Conservation (phyloP, 305 asterid genomes). For the Fraxinus latifolia region DNA sequence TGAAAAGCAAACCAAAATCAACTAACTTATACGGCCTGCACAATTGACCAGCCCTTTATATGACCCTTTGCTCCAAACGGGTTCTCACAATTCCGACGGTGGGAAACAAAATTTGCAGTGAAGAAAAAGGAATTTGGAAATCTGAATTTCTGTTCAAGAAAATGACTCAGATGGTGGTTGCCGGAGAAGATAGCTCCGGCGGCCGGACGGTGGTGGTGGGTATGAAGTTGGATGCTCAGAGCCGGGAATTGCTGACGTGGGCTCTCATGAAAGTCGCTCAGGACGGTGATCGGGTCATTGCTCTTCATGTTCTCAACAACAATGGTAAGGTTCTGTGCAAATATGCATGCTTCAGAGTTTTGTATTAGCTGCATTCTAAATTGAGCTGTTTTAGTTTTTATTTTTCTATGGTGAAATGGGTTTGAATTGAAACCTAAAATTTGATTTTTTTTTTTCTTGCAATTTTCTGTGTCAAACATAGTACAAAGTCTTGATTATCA, state of each 20-base stretch:
- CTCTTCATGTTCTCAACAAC: conserved; percentile 76
- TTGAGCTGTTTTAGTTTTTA: background rate
- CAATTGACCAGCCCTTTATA: conserved; percentile 24
- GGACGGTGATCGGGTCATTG: conserved; percentile 85
- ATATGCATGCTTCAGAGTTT: background rate
- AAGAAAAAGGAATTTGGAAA: conserved; percentile 14
- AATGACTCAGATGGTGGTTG: conserved; percentile 43
- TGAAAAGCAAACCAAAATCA: conserved; percentile 37
- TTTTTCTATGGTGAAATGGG: background rate
- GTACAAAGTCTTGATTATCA: background rate
- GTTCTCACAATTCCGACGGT: background rate
- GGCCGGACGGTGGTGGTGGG: conserved; percentile 80
- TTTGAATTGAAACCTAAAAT: background rate
- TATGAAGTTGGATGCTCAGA: conserved; percentile 65
- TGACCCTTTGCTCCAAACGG: background rate
- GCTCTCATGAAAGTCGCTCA: conserved; percentile 86
- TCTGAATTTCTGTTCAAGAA: background rate
- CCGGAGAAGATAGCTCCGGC: conserved; percentile 42
- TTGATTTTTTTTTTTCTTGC: background rate
- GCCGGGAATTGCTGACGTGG: conserved; percentile 91
- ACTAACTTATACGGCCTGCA: conserved; percentile 25
- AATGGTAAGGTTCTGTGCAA: conserved; percentile 40
- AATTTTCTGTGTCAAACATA: background rate
- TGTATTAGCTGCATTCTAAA: background rate
- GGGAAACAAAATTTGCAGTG: background rate